Percentiles rank a stretch among this genome's conserved stretches.
These are phyloP conservation scores for Corymbia calophylla DNA, from an alignment of 441 rosid genomes.

Conservation along the genomic window DNA sequence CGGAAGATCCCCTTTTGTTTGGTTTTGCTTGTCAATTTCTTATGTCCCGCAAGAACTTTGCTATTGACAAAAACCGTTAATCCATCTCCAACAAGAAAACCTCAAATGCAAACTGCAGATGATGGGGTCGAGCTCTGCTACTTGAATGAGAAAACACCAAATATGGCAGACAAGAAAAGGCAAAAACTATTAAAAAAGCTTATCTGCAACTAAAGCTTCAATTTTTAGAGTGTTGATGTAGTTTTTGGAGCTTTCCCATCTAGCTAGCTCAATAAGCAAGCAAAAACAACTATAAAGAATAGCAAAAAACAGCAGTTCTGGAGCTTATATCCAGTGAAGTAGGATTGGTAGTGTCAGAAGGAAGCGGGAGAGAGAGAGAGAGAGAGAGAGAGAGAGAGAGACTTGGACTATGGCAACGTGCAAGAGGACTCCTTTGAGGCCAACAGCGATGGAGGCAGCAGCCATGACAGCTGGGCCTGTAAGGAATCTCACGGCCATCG, in stretches of 20 bases:
- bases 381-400: not conserved
- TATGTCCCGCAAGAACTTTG: not conserved
- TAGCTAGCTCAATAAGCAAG: not conserved
- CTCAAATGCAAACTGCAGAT: not conserved
- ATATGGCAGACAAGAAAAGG: not conserved
- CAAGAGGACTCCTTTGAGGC: conserved; percentile 3
- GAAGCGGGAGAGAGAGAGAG: not conserved
- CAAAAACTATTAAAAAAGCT: not conserved
- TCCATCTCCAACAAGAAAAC: not conserved
- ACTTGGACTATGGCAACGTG: conserved; percentile 10
- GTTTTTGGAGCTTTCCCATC: not conserved
- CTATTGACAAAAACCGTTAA: not conserved
- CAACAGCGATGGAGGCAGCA: conserved; percentile 8
- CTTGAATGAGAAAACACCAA: not conserved
- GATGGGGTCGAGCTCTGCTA: not conserved
- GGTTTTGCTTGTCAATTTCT: not conserved
- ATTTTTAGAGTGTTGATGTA: not conserved
- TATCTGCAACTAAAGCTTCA: not conserved
- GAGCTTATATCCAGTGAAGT: not conserved
- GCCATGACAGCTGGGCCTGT: conserved; percentile 14
- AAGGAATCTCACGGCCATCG: conserved; percentile 10
- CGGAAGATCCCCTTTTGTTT: not conserved
- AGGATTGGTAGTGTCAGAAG: not conserved
- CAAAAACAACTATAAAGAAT: not conserved
- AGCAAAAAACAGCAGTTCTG: not conserved